A percentile compares a stretch with the other conserved stretches of the same genome.
Evolutionary conservation across 345 rosid species (phyloP).

Genomic region (Alliaria petiolata): DNA sequence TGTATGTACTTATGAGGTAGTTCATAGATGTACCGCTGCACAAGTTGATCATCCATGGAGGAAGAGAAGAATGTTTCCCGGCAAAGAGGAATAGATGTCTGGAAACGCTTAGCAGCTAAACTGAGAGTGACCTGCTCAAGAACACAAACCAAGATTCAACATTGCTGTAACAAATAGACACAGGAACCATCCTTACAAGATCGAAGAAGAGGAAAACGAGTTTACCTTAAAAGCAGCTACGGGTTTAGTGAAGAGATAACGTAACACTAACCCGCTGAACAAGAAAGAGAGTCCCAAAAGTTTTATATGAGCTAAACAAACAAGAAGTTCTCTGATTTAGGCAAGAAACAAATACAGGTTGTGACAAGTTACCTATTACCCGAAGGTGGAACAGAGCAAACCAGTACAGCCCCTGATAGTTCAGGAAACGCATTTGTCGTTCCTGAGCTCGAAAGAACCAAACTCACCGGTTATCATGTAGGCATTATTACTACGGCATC

Average conservation of each 20-base stretch:
- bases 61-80: slow-evolving; percentile 81
- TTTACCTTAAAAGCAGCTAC: slow-evolving; percentile 80
- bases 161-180: background rate
- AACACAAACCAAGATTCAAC: slow-evolving; percentile 10
- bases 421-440: slow-evolving; percentile 44
- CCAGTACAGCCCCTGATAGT: slow-evolving; percentile 61
- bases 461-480: background rate
- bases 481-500: too few relatives aligned
- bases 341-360: background rate
- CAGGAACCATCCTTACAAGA: background rate
- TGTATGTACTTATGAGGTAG: background rate
- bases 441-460: slow-evolving; percentile 32
- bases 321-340: too few relatives aligned
- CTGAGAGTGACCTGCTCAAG: slow-evolving; percentile 71
- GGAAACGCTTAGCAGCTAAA: slow-evolving; percentile 88
- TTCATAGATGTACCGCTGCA: slow-evolving; percentile 48
- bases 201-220: background rate
- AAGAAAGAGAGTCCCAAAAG: slow-evolving; percentile 12
- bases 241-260: slow-evolving; percentile 86
- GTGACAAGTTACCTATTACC: slow-evolving; percentile 71
- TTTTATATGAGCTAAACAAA: too few relatives aligned
- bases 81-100: slow-evolving; percentile 74
- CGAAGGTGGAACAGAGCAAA: slow-evolving; percentile 93
- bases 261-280: slow-evolving; percentile 75
- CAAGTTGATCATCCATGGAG: slow-evolving; percentile 73